These are phyloP conservation scores for Botrytis pseudocinerea DNA, from an alignment of 2,329 filamentous ascomycete species.

Conservation along the genomic window DNA sequence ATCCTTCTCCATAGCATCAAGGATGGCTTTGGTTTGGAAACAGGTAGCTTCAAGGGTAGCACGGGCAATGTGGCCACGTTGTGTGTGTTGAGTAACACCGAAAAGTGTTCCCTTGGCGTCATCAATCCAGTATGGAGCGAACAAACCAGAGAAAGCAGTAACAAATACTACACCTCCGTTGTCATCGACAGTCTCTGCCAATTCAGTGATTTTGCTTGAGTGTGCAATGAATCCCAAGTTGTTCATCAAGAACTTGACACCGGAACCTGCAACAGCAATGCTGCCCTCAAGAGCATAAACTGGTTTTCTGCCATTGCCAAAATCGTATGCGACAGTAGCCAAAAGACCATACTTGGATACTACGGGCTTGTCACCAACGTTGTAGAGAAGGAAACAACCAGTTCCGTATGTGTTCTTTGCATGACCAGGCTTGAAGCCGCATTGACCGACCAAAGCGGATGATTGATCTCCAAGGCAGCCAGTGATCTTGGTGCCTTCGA, in stretches of 20 bases:
- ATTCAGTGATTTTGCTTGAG: slow-evolving; percentile 51
- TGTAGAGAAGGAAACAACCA: slow-evolving; percentile 82
- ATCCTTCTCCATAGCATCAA: slow-evolving; percentile 88
- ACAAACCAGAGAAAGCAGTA: slow-evolving; percentile 86
- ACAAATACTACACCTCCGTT: slow-evolving; percentile 86
- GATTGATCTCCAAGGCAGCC: slow-evolving; percentile 81
- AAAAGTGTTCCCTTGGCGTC: slow-evolving; percentile 84
- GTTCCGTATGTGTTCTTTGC: slow-evolving; percentile 88
- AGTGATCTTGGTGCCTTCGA: slow-evolving; percentile 70
- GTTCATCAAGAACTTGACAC: slow-evolving; percentile 71
- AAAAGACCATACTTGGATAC: slow-evolving; percentile 81
- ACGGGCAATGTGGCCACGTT: slow-evolving; percentile 82
- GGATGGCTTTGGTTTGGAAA: slow-evolving; percentile 88
- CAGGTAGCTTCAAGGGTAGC: slow-evolving; percentile 89
- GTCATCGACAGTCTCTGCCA: slow-evolving; percentile 59
- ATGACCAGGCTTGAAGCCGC: slow-evolving; percentile 76
- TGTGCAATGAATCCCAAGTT: slow-evolving; percentile 61
- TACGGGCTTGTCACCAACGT: slow-evolving; percentile 80
- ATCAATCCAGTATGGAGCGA: slow-evolving; percentile 94
- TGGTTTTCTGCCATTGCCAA: slow-evolving; percentile 53
- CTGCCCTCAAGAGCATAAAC: slow-evolving; percentile 83
- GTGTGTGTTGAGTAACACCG: slow-evolving; percentile 81
- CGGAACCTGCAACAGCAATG: slow-evolving; percentile 78
- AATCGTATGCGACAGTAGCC: slow-evolving; percentile 84
- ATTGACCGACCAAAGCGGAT: slow-evolving; percentile 77